Evolutionary conservation across 768 basidiomycete genomes (phyloP).

Genomic region (Neoboletus magnificus): DNA sequence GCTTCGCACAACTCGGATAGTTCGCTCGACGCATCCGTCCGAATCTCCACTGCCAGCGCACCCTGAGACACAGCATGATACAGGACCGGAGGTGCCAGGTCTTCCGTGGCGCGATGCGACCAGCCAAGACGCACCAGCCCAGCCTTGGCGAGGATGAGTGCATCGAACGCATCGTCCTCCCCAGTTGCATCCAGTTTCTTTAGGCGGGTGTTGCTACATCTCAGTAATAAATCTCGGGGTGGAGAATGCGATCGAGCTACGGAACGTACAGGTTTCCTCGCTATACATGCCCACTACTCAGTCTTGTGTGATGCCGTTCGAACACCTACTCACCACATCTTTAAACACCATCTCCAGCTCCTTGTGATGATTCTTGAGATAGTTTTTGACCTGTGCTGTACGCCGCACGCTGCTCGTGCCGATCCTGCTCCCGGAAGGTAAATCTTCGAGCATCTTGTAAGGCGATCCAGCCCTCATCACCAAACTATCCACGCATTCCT

Average conservation of each 20-base stretch:
- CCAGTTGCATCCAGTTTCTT: constrained; percentile 80
- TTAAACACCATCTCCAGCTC: constrained; percentile 59
- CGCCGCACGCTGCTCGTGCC: constrained; percentile 94
- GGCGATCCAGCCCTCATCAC: constrained; percentile 73
- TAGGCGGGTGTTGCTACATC: constrained; percentile 77
- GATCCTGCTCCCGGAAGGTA: constrained; percentile 87
- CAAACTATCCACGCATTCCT: constrained; percentile 85
- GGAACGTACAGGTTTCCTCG: constrained; percentile 80
- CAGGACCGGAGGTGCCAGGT: constrained; percentile 70
- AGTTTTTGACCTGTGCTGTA: constrained; percentile 83
- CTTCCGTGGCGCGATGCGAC: constrained; percentile 69
- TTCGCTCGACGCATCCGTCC: constrained; percentile 54
- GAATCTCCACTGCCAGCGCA: constrained; percentile 85
- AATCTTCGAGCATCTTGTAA: constrained; percentile 74
- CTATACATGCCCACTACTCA: constrained; percentile 35
- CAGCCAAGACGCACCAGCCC: constrained; percentile 81
- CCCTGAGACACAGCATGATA: constrained; percentile 95
- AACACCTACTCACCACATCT: constrained; percentile 70
- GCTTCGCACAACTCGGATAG: constrained; percentile 60
- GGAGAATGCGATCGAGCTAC: neutral
- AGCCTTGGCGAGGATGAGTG: constrained; percentile 90
- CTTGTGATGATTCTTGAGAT: constrained; percentile 50
- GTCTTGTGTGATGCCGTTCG: neutral
- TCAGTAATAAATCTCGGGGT: constrained; percentile 6
- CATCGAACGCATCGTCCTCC: constrained; percentile 68